Base-by-base conservation (phyloP, 345 rosid species). In the Atalantia buxifolia region DNA sequence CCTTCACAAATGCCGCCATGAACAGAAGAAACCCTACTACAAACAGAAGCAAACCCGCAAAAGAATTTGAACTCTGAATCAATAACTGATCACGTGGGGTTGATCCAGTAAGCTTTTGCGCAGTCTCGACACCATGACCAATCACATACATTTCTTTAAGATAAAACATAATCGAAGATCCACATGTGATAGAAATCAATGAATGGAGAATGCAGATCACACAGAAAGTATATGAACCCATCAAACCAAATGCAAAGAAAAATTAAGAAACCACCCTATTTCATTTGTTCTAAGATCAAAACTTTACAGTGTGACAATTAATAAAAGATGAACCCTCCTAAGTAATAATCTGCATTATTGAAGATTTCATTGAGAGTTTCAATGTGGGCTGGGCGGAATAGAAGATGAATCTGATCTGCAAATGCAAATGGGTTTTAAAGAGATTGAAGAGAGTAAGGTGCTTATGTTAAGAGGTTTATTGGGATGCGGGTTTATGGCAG, bases 1-100 rank as follows among this genome's bases (percentile, higher is more conserved):
- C 89, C 68, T 81, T 81, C 9, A 83, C 88, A 69, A 80, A 88
- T 6, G 87, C 81, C 72, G 84, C 91, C 89, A 84, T 75, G 60
- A 86, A 84, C 65, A 85, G 65, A 67, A 86, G 61, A 45, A 82
- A 81, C 10, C 86, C 87, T 30, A 84, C 68, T 9, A 65, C 75
- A 65, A 84, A 67, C 7, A 88, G 84, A 69, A 88, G 85, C 78
- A 84, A 72, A 25, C 89, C 89, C 19, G 79, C 85, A 75, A 86
- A 86, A 5, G 89, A 88, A 81, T 72, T 65, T 76, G 88, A 88
- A 63, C 75, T 84, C 53, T 84, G 83, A 76, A 87, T 80, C 76
- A 82, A 24, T 69, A 85, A 59, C 25, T 83, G 82, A 56, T 87
- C 90, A 19, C 79, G 76, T 8, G 86, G 88, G 69, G 86, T 85